Evolutionary conservation across 768 basidiomycete genomes (phyloP).

Genomic region (Postia placenta): DNA sequence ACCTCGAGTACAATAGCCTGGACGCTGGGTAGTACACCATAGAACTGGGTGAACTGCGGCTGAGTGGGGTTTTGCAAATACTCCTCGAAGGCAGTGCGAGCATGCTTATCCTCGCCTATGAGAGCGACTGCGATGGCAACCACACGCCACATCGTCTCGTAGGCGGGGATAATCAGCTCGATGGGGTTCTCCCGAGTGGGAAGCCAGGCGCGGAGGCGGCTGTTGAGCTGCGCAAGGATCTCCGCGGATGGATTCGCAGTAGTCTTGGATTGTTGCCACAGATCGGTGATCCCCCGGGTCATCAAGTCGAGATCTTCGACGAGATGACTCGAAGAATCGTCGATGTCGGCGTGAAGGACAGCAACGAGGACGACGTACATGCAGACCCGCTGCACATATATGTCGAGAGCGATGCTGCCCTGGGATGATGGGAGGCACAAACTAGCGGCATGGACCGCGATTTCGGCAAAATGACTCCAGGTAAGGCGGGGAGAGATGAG

Average conservation of each 20-base stretch:
- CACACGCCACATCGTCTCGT: conserved; percentile 60
- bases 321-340: conserved; percentile 19
- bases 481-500: background rate
- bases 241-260: conserved; percentile 22
- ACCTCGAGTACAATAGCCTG: conserved; percentile 36
- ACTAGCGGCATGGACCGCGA: conserved; percentile 13
- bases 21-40: conserved; percentile 22
- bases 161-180: conserved; percentile 50
- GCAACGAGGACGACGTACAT: conserved; percentile 37
- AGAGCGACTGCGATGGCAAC: conserved; percentile 40
- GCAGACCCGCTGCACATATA: conserved; percentile 38
- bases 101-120: conserved; percentile 25
- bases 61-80: conserved; percentile 29
- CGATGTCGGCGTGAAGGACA: conserved; percentile 30
- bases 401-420: conserved; percentile 25
- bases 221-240: conserved; percentile 29
- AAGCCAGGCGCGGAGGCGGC: conserved; percentile 35
- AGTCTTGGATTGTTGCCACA: conserved; percentile 43
- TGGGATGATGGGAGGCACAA: background rate
- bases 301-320: conserved; percentile 30
- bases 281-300: conserved; percentile 35
- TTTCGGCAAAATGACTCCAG: conserved; percentile 29
- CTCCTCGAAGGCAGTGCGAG: conserved; percentile 26
- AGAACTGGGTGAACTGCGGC: conserved; percentile 23
- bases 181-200: conserved; percentile 36